Percentiles rank a stretch among this genome's conserved stretches.
Conservation (phyloP, 441 rosid species). For the Populus hybrid region DNA sequence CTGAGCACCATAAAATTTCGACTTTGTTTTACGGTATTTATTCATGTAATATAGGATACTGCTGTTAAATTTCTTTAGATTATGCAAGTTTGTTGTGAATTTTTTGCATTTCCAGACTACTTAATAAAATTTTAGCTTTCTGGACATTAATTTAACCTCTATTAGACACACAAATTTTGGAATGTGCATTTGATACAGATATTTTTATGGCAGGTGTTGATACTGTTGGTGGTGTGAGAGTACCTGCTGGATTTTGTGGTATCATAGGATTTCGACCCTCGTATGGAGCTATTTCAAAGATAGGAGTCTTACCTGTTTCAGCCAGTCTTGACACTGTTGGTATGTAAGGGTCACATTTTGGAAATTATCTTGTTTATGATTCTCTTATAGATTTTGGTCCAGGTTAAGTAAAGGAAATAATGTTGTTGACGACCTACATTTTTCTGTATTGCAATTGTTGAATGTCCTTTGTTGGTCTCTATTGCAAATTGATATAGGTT, state of each 20-base stretch:
- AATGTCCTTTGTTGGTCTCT: not conserved
- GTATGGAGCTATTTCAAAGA: conserved; percentile 60
- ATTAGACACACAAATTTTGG: not conserved
- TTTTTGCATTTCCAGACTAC: not conserved
- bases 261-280: conserved; percentile 82
- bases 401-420: not conserved
- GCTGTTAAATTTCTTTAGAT: not conserved
- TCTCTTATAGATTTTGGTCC: not conserved
- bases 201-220: conserved; percentile 66
- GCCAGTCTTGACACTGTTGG: conserved; percentile 87
- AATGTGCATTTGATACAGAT: not conserved
- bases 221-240: conserved; percentile 87
- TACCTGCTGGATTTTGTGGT: conserved; percentile 89
- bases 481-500: not conserved
- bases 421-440: not conserved
- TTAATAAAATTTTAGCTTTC: not conserved
- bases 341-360: conserved; percentile 32
- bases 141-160: not conserved
- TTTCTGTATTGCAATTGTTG: not conserved
- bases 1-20: too few species aligned
- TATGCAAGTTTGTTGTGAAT: not conserved
- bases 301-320: conserved; percentile 66
- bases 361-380: not conserved
- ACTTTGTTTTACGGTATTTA: too few species aligned
- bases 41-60: not conserved